These are phyloP conservation scores for Candida krabiensis DNA, from an alignment of 805 yeast genomes.

Conservation along the genomic window DNA sequence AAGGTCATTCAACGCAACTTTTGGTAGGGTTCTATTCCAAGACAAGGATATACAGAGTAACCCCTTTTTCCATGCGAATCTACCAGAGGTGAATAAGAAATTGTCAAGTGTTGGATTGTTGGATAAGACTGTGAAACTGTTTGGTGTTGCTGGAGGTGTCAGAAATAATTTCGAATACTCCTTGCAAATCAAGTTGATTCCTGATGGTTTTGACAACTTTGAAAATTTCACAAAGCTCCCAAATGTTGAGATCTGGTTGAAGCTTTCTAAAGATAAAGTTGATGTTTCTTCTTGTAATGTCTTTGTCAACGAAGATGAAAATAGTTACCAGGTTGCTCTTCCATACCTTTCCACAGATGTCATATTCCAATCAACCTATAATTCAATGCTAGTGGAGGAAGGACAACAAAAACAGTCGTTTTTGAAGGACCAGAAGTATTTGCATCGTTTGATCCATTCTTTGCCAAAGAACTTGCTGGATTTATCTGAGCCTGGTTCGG, in stretches of 20 bases:
- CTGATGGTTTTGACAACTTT: slow-evolving; percentile 30
- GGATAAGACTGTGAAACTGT: slow-evolving; percentile 24
- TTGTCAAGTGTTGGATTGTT: slow-evolving; percentile 22
- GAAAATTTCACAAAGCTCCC: slow-evolving; percentile 26
- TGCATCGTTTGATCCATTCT: slow-evolving; percentile 22
- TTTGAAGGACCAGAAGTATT: slow-evolving; percentile 17
- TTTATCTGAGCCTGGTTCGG: slow-evolving; percentile 16
- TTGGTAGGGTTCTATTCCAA: slow-evolving; percentile 28
- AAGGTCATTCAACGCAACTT: slow-evolving; percentile 27
- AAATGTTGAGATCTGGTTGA: slow-evolving; percentile 33
- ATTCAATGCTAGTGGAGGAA: slow-evolving; percentile 25
- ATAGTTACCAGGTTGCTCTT: slow-evolving; percentile 23
- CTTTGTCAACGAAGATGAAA: slow-evolving; percentile 30
- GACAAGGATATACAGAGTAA: slow-evolving; percentile 9
- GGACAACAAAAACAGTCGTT: slow-evolving; percentile 14
- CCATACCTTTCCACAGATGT: slow-evolving; percentile 30
- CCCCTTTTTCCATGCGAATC: slow-evolving; percentile 26
- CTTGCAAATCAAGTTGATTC: slow-evolving; percentile 31
- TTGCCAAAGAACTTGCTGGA: slow-evolving; percentile 23
- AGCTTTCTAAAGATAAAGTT: slow-evolving; percentile 20
- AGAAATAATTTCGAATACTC: slow-evolving; percentile 28
- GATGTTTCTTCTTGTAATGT: slow-evolving; percentile 22
- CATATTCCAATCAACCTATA: slow-evolving; percentile 30
- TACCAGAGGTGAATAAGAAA: slow-evolving; percentile 26
- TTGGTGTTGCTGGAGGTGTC: slow-evolving; percentile 33